Conservation (phyloP, 2,329 filamentous ascomycete genomes). For the Colletotrichum plurivorum region DNA sequence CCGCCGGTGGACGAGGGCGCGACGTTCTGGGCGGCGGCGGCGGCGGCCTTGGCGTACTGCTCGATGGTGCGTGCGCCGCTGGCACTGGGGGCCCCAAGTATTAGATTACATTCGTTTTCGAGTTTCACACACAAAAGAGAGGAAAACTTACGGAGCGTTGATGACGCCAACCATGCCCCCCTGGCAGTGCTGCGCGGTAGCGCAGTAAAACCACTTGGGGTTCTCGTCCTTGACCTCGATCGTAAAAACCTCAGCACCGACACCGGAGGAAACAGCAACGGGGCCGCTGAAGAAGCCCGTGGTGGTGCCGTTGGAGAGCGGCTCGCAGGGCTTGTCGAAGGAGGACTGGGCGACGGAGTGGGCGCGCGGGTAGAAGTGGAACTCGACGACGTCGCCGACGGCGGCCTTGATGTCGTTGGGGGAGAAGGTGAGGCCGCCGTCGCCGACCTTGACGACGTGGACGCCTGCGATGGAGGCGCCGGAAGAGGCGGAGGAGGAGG, state of each 20-base stretch:
- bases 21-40: constrained; percentile 34
- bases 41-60: constrained; percentile 27
- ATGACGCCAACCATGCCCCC: constrained; percentile 70
- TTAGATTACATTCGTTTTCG: too few species aligned
- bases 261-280: constrained; percentile 47
- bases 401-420: constrained; percentile 66
- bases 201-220: constrained; percentile 77
- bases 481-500: constrained; percentile 8
- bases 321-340: constrained; percentile 72
- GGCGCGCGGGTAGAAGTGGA: constrained; percentile 63
- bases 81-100: neutral
- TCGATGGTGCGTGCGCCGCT: constrained; percentile 24
- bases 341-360: constrained; percentile 74
- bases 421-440: constrained; percentile 59
- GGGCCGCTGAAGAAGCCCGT: constrained; percentile 66
- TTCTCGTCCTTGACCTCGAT: constrained; percentile 56
- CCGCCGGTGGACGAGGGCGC: constrained; percentile 34
- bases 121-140: too few species aligned
- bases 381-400: constrained; percentile 62
- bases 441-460: constrained; percentile 45
- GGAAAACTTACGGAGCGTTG: constrained; percentile 31
- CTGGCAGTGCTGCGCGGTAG: constrained; percentile 72
- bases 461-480: constrained; percentile 9
- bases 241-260: constrained; percentile 41
- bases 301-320: constrained; percentile 58